A percentile compares a stretch with the other conserved stretches of the same genome.
Conservation (phyloP, 768 basidiomycete genomes). For the Fomitopsis pulvina region DNA sequence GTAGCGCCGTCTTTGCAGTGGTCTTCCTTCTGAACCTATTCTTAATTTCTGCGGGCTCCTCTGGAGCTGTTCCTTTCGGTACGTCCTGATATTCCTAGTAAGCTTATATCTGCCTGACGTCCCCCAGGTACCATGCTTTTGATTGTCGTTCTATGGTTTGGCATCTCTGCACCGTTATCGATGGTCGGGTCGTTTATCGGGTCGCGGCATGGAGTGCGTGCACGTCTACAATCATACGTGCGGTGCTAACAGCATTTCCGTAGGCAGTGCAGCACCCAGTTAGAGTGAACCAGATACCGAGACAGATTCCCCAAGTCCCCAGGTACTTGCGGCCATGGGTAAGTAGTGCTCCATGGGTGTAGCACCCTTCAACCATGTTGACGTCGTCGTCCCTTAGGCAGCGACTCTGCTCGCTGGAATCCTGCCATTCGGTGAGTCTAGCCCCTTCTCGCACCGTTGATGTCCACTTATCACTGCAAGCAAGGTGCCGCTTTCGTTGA, state of each 20-base stretch:
- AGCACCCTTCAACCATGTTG: conserved; percentile 4
- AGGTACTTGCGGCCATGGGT: conserved; percentile 84
- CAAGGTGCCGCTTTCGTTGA: conserved; percentile 95
- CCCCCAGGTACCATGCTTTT: conserved; percentile 71
- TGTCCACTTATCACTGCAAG: neutral
- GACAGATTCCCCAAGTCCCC: conserved; percentile 89
- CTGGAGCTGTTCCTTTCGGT: conserved; percentile 96
- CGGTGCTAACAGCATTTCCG: neutral
- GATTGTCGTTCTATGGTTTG: conserved; percentile 85
- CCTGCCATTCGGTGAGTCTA: conserved; percentile 72
- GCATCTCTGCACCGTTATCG: conserved; percentile 88
- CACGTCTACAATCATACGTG: neutral
- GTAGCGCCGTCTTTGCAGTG: conserved; percentile 72
- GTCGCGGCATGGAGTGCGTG: conserved; percentile 57
- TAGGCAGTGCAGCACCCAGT: conserved; percentile 78
- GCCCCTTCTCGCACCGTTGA: neutral
- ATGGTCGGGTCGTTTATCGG: conserved; percentile 84
- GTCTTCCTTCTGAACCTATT: conserved; percentile 92
- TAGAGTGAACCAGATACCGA: conserved; percentile 86
- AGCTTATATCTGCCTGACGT: neutral
- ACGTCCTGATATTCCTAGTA: conserved; percentile 17
- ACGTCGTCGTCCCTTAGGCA: conserved; percentile 34
- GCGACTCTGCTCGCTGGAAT: conserved; percentile 83
- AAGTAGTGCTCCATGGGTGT: conserved; percentile 17
- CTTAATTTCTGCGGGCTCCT: conserved; percentile 77